These are phyloP conservation scores for Kurtzmaniella quercitrusa DNA, from an alignment of 1,139 yeast species.

Conservation along the genomic window DNA sequence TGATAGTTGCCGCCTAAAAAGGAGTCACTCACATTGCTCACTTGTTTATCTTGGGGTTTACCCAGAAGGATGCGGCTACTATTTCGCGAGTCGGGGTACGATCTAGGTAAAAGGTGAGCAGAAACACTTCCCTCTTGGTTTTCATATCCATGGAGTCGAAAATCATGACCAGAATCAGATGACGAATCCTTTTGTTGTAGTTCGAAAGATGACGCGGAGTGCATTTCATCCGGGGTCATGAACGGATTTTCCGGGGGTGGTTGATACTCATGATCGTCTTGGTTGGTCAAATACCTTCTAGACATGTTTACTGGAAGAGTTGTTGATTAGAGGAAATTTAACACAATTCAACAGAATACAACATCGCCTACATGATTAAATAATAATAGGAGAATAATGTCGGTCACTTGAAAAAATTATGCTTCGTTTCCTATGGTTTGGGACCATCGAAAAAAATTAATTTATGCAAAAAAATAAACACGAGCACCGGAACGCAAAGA, in stretches of 20 bases:
- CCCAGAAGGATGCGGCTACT: neutral
- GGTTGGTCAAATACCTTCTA: neutral
- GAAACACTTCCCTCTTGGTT: neutral
- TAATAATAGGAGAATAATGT: no score
- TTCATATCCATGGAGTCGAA: neutral
- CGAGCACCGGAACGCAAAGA: no score
- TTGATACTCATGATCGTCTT: neutral
- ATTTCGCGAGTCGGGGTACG: neutral
- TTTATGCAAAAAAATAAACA: neutral
- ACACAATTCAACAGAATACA: neutral
- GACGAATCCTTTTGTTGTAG: neutral
- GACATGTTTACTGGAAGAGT: neutral
- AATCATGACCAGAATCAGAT: neutral
- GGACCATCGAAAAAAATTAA: neutral
- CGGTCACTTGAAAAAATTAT: neutral
- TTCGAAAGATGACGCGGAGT: neutral
- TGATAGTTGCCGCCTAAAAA: neutral
- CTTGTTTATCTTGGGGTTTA: neutral
- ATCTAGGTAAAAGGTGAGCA: neutral
- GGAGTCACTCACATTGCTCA: neutral
- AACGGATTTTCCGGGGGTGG: constrained; percentile 1
- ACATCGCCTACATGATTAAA: neutral
- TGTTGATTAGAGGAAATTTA: neutral
- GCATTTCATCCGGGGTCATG: neutral
- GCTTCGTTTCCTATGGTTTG: neutral